A percentile compares a stretch with the other conserved stretches of the same genome.
These are phyloP conservation scores for Dendryphion nanum DNA, from an alignment of 2,329 filamentous ascomycete genomes.

Conservation along the genomic window DNA sequence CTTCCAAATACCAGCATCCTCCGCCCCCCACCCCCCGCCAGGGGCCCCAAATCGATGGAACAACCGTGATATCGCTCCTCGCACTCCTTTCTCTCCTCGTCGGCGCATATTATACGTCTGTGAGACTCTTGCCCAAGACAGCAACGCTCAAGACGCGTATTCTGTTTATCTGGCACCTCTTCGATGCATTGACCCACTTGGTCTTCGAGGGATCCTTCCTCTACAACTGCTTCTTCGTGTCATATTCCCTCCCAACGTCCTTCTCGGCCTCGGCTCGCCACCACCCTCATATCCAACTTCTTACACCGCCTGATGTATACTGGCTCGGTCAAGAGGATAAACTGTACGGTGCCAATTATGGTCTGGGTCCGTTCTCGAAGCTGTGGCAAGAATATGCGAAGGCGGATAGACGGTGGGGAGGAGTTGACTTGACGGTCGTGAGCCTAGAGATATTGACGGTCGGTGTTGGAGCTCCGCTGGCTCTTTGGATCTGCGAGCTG, in stretches of 20 bases:
- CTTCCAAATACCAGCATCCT: conserved; percentile 6
- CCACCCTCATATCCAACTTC: conserved; percentile 34
- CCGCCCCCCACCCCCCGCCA: conserved; percentile 51
- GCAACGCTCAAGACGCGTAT: conserved; percentile 62
- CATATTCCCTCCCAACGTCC: conserved; percentile 44
- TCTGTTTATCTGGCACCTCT: conserved; percentile 92
- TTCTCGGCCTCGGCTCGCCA: conserved; percentile 27
- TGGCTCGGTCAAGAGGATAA: conserved; percentile 56
- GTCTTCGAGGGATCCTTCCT: conserved; percentile 88
- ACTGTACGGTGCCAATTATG: conserved; percentile 61
- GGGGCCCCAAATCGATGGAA: conserved; percentile 43
- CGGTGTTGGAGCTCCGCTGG: conserved; percentile 57
- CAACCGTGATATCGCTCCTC: conserved; percentile 56
- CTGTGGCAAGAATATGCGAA: conserved; percentile 68
- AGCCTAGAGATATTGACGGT: conserved; percentile 62
- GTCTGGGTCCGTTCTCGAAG: conserved; percentile 51
- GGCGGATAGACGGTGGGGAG: conserved; percentile 61
- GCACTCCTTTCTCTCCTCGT: conserved; percentile 55
- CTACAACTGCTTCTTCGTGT: conserved; percentile 88
- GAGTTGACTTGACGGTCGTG: conserved; percentile 58
- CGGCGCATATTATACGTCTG: conserved; percentile 51
- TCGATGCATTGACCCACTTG: conserved; percentile 89
- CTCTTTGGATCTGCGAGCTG: conserved; percentile 57
- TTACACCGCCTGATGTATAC: conserved; percentile 48
- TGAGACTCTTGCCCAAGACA: conserved; percentile 51